phyloP scores from a whole-genome alignment of 106 monocot species.

The Dendrobium catenatum region DNA sequence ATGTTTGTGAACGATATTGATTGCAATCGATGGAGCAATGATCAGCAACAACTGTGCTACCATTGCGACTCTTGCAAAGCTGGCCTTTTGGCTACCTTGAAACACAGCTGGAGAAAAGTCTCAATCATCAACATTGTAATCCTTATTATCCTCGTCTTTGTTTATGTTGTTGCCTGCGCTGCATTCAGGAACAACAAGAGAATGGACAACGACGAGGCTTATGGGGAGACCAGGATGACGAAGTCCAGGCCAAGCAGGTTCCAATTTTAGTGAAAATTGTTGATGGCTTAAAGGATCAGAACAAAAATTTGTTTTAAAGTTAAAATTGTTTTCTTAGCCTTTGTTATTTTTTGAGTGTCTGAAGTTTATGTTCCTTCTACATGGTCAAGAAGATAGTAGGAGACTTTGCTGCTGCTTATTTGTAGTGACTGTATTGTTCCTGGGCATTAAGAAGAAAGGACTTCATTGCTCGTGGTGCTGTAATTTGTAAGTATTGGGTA shows the following conservation, averaged over 20 bases:
- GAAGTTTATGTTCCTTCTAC: not conserved
- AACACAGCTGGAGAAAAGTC: conserved; percentile 55
- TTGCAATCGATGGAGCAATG: conserved; percentile 60
- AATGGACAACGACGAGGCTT: conserved; percentile 48
- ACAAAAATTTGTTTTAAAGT: not conserved
- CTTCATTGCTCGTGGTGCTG: too few species aligned
- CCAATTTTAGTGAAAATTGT: conserved; percentile 33
- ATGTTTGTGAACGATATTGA: conserved; percentile 22
- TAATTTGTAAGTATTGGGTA: too few species aligned
- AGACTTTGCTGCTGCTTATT: not conserved
- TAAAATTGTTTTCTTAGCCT: too few species aligned
- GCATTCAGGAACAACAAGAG: conserved; percentile 45
- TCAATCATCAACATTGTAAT: conserved; percentile 61
- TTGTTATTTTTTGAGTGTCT: too few species aligned
- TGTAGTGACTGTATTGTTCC: not conserved
- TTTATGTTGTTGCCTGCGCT: conserved; percentile 37
- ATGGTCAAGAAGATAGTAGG: not conserved
- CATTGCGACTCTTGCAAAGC: conserved; percentile 61
- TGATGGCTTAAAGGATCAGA: not conserved
- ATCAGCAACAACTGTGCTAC: conserved; percentile 60
- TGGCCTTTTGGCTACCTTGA: conserved; percentile 38
- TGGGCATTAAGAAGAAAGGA: not conserved
- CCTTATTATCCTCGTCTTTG: conserved; percentile 46
- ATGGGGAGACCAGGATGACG: conserved; percentile 45
- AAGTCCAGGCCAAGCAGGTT: conserved; percentile 63